phyloP scores from a whole-genome alignment of 2,329 filamentous ascomycete genomes.

The Talaromyces sp. region DNA sequence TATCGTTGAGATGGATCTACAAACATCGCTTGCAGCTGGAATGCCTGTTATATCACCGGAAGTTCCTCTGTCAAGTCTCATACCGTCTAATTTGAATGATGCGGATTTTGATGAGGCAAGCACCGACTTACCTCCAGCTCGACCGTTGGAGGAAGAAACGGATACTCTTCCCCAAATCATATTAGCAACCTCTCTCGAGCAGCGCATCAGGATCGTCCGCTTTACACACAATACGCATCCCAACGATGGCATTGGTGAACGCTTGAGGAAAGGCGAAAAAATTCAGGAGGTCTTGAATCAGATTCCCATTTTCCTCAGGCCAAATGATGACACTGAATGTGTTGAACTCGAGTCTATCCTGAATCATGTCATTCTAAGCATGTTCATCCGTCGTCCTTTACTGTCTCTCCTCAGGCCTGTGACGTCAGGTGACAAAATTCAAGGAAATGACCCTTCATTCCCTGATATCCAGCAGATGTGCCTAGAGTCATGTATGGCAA shows the following conservation, averaged over 20 bases:
- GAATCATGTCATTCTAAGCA: slow-evolving; percentile 29
- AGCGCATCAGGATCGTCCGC: slow-evolving; percentile 18
- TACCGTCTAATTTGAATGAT: slow-evolving; percentile 46
- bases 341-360: slow-evolving; percentile 8
- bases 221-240: slow-evolving; percentile 6
- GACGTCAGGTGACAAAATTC: slow-evolving; percentile 12
- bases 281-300: slow-evolving; percentile 15
- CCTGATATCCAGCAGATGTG: slow-evolving; percentile 24
- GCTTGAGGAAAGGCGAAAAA: slow-evolving; percentile 8
- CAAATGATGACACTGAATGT: not conserved
- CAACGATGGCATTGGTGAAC: slow-evolving; percentile 9
- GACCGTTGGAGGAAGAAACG: slow-evolving; percentile 28
- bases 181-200: slow-evolving; percentile 18
- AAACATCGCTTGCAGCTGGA: slow-evolving; percentile 42
- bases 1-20: slow-evolving; percentile 51
- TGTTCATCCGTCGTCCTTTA: slow-evolving; percentile 33
- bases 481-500: slow-evolving; percentile 30
- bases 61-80: slow-evolving; percentile 39
- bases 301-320: slow-evolving; percentile 11
- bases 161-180: slow-evolving; percentile 16
- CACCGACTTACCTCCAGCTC: slow-evolving; percentile 26
- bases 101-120: slow-evolving; percentile 45
- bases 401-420: slow-evolving; percentile 33
- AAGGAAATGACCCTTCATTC: slow-evolving; percentile 14
- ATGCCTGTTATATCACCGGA: slow-evolving; percentile 44